Evolutionary conservation across 73 alveolate species (phyloP).

Genomic region (Symbiodinium natans): DNA sequence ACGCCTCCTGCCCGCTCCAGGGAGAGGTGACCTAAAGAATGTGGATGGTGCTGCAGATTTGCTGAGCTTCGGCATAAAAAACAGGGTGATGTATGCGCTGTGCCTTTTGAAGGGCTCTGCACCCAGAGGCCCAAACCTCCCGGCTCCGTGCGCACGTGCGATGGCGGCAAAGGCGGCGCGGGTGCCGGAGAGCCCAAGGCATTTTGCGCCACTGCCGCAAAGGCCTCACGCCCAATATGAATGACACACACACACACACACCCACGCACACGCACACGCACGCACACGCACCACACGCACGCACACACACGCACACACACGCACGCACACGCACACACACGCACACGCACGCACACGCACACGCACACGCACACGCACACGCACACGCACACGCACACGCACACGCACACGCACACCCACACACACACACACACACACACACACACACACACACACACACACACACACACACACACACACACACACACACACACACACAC

Average conservation of each 20-base stretch:
- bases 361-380: neutral
- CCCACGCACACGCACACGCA: too few relatives aligned
- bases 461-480: neutral
- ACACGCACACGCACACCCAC: neutral
- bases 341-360: neutral
- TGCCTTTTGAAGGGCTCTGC: too few relatives aligned
- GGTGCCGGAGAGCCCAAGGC: neutral
- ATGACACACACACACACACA: too few relatives aligned
- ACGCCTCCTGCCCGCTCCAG: neutral
- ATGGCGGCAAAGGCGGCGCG: neutral
- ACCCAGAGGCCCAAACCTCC: neutral
- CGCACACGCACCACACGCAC: too few relatives aligned
- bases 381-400: neutral
- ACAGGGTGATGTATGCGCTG: too few relatives aligned
- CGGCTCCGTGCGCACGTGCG: slow-evolving; percentile 14
- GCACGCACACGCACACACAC: neutral
- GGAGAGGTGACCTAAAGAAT: slow-evolving; percentile 7
- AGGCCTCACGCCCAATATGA: too few relatives aligned
- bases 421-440: neutral
- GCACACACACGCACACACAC: too few relatives aligned
- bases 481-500: neutral
- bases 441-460: neutral
- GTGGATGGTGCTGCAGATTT: too few relatives aligned
- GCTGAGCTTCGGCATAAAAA: neutral
- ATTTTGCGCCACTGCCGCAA: neutral